Percentiles rank a stretch among this genome's conserved stretches.
phyloP scores from a whole-genome alignment of 495 filamentous ascomycete genomes.

The Aspergillus funiculosus region DNA sequence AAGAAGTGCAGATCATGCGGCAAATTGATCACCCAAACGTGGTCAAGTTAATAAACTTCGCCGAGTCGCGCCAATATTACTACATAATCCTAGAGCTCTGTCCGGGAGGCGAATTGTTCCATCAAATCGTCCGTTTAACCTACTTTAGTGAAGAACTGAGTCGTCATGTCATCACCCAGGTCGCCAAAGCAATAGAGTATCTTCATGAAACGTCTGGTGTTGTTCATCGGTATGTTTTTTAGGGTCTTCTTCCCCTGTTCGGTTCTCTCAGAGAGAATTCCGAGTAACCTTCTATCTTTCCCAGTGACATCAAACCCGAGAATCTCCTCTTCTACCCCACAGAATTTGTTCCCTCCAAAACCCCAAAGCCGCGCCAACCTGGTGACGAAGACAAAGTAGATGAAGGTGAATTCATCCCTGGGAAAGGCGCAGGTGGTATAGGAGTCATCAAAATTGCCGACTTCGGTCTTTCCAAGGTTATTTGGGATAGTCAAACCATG shows the following conservation, averaged over 20 bases:
- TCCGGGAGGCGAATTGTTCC: constrained; percentile 93
- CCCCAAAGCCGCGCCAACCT: constrained; percentile 67
- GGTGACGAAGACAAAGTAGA: constrained; percentile 97
- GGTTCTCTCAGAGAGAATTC: constrained; percentile 19
- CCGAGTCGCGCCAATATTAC: constrained; percentile 90
- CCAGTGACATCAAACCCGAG: constrained; percentile 96
- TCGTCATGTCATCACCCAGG: constrained; percentile 88
- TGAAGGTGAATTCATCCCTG: constrained; percentile 86
- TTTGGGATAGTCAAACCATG: constrained; percentile 99
- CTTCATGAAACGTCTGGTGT: constrained; percentile 92
- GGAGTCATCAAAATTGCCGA: constrained; percentile 95
- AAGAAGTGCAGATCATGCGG: constrained; percentile 98
- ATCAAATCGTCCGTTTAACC: constrained; percentile 95
- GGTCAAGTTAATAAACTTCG: constrained; percentile 86
- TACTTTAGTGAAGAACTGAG: constrained; percentile 97
- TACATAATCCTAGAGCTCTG: constrained; percentile 96
- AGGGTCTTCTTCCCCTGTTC: neutral
- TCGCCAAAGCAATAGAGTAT: constrained; percentile 89
- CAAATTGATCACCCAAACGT: constrained; percentile 94
- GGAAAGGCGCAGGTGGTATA: constrained; percentile 85
- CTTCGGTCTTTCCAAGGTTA: constrained; percentile 93
- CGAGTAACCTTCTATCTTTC: constrained; percentile 8
- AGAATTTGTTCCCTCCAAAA: constrained; percentile 71
- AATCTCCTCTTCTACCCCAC: constrained; percentile 90
- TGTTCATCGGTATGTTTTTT: constrained; percentile 79